Percentiles rank a stretch among this genome's conserved stretches.
These are phyloP conservation scores for Pythium sukuiense DNA, from an alignment of 352 stramenopile genomes.

Conservation along the genomic window DNA sequence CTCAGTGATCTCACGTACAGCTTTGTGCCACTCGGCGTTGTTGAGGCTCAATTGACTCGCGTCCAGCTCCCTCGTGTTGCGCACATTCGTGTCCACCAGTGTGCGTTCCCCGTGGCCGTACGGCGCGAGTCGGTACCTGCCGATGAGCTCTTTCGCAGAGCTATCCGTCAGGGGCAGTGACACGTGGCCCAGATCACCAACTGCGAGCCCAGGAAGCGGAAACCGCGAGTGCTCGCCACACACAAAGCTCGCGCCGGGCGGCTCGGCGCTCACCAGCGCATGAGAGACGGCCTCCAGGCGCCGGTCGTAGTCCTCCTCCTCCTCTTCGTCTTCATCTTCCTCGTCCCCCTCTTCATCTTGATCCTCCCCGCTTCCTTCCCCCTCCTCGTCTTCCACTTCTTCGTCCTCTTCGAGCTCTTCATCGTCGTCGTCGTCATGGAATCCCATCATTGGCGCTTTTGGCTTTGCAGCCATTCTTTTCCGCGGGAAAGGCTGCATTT, in stretches of 20 bases:
- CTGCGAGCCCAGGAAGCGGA: slow-evolving; percentile 7
- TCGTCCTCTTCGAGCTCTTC: slow-evolving; percentile 2
- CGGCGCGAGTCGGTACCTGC: slow-evolving; percentile 9
- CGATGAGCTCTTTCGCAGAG: slow-evolving; percentile 3
- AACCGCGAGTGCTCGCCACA: background rate
- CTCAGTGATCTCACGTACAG: slow-evolving; percentile 9
- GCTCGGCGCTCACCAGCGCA: slow-evolving; percentile 10
- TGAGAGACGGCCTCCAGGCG: slow-evolving; percentile 7
- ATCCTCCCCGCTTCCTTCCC: slow-evolving; percentile 1
- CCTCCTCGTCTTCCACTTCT: background rate
- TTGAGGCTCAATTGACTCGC: slow-evolving; percentile 4
- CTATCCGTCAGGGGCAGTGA: slow-evolving; percentile 2
- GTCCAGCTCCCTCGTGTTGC: slow-evolving; percentile 22
- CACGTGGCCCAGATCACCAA: slow-evolving; percentile 6
- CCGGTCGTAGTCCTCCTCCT: background rate
- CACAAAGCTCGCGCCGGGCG: slow-evolving; percentile 15
- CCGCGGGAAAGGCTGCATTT: background rate
- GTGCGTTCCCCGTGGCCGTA: slow-evolving; percentile 19
- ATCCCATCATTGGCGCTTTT: background rate
- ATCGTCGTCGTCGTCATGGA: background rate
- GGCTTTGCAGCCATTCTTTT: background rate
- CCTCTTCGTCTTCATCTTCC: slow-evolving; percentile 8
- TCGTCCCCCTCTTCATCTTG: slow-evolving; percentile 10
- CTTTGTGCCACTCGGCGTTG: slow-evolving; percentile 10
- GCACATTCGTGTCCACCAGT: slow-evolving; percentile 15